Base-by-base conservation (phyloP, 805 yeast species). In the Danielia reshetovae region DNA sequence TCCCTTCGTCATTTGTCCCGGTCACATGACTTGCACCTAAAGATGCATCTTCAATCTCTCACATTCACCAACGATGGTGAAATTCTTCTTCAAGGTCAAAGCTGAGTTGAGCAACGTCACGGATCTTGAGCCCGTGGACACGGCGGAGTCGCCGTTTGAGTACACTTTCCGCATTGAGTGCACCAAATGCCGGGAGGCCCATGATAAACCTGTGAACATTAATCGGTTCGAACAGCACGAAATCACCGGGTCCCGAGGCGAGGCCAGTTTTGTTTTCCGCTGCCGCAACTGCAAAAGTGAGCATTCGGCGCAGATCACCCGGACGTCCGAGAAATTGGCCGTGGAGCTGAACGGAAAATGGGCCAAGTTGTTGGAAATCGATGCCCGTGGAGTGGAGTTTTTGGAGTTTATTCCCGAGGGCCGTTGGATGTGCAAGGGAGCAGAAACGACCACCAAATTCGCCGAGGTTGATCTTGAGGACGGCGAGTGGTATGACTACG, bases 401-500 rank as follows among this genome's bases (percentile, higher is more conserved):
- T 63, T 67, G 7, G 76, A 76, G 36, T 88, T 87, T 45, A 57
- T 76, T 12, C 85, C 95, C 2, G 73, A 70, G 23, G 93, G 90
- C 0, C 58, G 55, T 28, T 83, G 83, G 54, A 48, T 54, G 19
- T 79, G 83, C 36, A 61, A 52, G 26, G 84, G 85, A 9, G 67
- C 60, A 5, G 79, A 74, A 10, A 55, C 75, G 2, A 57, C 62
- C 9, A 67, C 82, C 7, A 58, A 54, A 34, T 85, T 84, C 51
- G 52, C 52, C 5, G 85, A 83, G 18, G 73, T 87, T 17, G 93
- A 83, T 36, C 63, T 88, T 18, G 74, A 69, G 24, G 96, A 85
- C 17, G 79, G 76, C 34, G 97, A 93, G 54, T 89, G 96, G 89
- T 93, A 81, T 54, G 98, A 93, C 51, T 93, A 89, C 54, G 97